A percentile compares a stretch with the other conserved stretches of the same genome.
phyloP scores from a whole-genome alignment of 352 stramenopile species.

The Globisporangium cystogenes region DNA sequence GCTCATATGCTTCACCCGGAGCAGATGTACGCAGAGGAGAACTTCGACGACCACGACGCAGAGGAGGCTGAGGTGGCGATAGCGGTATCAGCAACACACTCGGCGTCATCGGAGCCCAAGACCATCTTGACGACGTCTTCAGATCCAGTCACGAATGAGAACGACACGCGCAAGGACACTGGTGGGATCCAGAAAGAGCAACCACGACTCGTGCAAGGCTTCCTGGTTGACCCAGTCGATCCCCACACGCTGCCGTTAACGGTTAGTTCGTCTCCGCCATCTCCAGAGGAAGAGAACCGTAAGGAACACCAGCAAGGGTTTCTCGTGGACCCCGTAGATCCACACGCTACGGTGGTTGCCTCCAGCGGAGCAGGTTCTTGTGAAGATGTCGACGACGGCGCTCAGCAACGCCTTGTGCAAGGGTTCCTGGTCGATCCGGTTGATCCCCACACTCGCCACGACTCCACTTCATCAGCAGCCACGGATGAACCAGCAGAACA shows the following conservation, averaged over 20 bases:
- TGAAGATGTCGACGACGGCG: no score
- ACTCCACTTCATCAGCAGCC: not conserved
- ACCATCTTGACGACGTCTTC: not conserved
- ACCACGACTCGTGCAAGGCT: not conserved
- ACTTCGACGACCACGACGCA: constrained; percentile 21
- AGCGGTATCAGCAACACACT: not conserved
- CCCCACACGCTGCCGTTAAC: not conserved
- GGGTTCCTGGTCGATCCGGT: no score
- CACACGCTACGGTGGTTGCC: no score
- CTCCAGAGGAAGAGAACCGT: not conserved
- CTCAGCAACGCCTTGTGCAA: no score
- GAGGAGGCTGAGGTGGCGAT: constrained; percentile 2
- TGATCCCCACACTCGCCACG: no score
- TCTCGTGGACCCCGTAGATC: no score
- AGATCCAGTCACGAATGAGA: not conserved
- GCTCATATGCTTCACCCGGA: not conserved
- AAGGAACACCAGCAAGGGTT: no score
- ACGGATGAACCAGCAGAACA: not conserved
- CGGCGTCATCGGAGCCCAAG: not conserved
- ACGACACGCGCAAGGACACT: not conserved
- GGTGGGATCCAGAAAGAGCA: not conserved
- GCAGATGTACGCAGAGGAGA: constrained; percentile 20
- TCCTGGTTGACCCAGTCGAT: not conserved
- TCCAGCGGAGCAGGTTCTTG: no score
- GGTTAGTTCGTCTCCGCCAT: not conserved